phyloP scores from a whole-genome alignment of 805 yeast species.

The Candida mattraensis region DNA sequence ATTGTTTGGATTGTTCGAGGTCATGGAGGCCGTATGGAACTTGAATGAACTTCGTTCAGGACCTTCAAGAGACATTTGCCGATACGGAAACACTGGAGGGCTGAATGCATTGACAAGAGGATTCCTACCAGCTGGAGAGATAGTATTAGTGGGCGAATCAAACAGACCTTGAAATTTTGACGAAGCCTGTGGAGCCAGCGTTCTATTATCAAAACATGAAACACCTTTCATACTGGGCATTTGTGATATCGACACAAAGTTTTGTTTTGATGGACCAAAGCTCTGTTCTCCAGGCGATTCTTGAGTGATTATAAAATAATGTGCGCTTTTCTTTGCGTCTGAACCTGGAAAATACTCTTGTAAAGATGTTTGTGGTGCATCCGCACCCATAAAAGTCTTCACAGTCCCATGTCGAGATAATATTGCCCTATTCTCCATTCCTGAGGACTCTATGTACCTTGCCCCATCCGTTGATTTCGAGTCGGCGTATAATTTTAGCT shows the following conservation, averaged over 20 bases:
- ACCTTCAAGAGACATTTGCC: no score
- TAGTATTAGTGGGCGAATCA: slow-evolving; percentile 4
- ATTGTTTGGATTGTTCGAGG: no score
- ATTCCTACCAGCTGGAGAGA: no score
- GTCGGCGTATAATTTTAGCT: no score
- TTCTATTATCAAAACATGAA: no score
- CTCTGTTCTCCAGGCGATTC: slow-evolving; percentile 10
- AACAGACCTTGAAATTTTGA: slow-evolving; percentile 4
- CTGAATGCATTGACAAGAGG: no score
- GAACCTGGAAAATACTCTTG: slow-evolving; percentile 11
- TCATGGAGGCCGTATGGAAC: no score
- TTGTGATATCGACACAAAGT: slow-evolving; percentile 8
- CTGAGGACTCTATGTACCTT: no score
- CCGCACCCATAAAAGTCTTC: slow-evolving; percentile 5
- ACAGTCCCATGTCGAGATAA: slow-evolving; percentile 2
- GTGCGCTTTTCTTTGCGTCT: slow-evolving; percentile 12
- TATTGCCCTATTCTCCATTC: neutral
- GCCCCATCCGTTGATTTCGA: no score
- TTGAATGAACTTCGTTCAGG: no score
- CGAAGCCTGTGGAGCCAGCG: slow-evolving; percentile 3
- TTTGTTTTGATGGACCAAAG: slow-evolving; percentile 14
- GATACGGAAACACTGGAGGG: no score
- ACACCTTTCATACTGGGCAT: slow-evolving; percentile 11
- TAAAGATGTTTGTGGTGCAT: slow-evolving; percentile 1
- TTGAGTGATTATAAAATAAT: slow-evolving; percentile 8